Evolutionary conservation across 2,329 filamentous ascomycete species (phyloP).

Genomic region (Aspergillus chevalieri): DNA sequence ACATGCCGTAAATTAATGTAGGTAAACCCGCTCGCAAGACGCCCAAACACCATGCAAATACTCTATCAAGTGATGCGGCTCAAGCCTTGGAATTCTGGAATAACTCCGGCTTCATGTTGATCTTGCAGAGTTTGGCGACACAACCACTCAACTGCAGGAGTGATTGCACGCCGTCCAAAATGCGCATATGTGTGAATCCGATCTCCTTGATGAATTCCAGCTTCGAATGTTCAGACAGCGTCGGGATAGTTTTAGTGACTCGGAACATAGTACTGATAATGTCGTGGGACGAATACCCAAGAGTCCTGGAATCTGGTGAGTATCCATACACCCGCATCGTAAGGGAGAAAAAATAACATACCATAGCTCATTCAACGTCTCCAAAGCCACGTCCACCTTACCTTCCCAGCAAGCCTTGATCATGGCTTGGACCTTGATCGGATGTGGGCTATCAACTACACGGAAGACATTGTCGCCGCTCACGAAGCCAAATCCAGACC

Average conservation of each 20-base stretch:
- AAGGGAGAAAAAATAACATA: constrained; percentile 27
- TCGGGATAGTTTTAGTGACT: constrained; percentile 92
- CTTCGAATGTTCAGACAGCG: constrained; percentile 87
- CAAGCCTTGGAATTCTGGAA: constrained; percentile 51
- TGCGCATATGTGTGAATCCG: constrained; percentile 98
- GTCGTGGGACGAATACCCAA: constrained; percentile 97
- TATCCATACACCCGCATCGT: background rate
- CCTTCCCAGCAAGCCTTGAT: constrained; percentile 94
- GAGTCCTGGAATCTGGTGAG: constrained; percentile 44
- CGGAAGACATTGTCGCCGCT: constrained; percentile 96
- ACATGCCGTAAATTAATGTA: background rate
- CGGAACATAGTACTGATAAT: constrained; percentile 99
- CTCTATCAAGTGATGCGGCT: constrained; percentile 11
- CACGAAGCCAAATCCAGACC: constrained; percentile 92
- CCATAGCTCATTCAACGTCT: constrained; percentile 86
- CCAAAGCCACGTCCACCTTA: constrained; percentile 80
- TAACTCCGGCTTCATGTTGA: constrained; percentile 89
- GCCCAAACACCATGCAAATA: constrained; percentile 20
- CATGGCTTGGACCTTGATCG: constrained; percentile 98
- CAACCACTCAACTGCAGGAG: constrained; percentile 90
- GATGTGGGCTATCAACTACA: constrained; percentile 93
- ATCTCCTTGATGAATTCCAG: constrained; percentile 98
- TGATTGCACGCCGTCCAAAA: constrained; percentile 95
- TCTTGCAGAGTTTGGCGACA: constrained; percentile 80
- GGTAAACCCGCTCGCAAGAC: constrained; percentile 9